Percentiles rank a stretch among this genome's conserved stretches.
Evolutionary conservation across 352 stramenopile species (phyloP).

Genomic region (Phytopythium sindhum): DNA sequence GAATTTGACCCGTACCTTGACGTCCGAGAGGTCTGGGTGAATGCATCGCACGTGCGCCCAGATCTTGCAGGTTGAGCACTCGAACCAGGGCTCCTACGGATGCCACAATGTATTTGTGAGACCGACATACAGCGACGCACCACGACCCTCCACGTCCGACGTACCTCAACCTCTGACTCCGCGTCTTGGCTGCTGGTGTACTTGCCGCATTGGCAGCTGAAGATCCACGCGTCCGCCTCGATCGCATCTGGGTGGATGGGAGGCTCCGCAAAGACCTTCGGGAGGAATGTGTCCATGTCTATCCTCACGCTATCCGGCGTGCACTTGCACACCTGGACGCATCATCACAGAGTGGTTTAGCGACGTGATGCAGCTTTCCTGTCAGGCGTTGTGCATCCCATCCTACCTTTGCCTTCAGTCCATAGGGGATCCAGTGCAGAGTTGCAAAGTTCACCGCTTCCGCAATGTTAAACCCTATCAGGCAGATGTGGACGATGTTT

Average conservation of each 20-base stretch:
- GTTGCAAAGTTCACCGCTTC: conserved; percentile 91
- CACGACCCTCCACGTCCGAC: too few species aligned
- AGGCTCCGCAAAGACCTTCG: conserved; percentile 50
- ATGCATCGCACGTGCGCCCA: conserved; percentile 73
- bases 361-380: too few species aligned
- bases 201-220: conserved; percentile 66
- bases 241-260: conserved; percentile 26
- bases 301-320: conserved; percentile 79
- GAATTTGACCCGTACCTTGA: conserved; percentile 16
- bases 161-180: conserved; percentile 50
- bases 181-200: conserved; percentile 61
- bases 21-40: conserved; percentile 36
- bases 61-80: conserved; percentile 76
- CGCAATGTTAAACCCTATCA: conserved; percentile 87
- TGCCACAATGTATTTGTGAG: background rate
- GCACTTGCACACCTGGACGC: conserved; percentile 76
- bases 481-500: background rate
- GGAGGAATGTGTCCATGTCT: conserved; percentile 83
- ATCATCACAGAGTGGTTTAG: background rate
- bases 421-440: conserved; percentile 78
- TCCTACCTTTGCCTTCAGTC: conserved; percentile 68
- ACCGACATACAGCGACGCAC: too few species aligned
- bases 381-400: background rate
- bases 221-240: conserved; percentile 66
- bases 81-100: conserved; percentile 72